A percentile compares a stretch with the other conserved stretches of the same genome.
These are phyloP conservation scores for Ceratobasidium sp. DNA, from an alignment of 1,284 basidiomycete species.

Conservation along the genomic window DNA sequence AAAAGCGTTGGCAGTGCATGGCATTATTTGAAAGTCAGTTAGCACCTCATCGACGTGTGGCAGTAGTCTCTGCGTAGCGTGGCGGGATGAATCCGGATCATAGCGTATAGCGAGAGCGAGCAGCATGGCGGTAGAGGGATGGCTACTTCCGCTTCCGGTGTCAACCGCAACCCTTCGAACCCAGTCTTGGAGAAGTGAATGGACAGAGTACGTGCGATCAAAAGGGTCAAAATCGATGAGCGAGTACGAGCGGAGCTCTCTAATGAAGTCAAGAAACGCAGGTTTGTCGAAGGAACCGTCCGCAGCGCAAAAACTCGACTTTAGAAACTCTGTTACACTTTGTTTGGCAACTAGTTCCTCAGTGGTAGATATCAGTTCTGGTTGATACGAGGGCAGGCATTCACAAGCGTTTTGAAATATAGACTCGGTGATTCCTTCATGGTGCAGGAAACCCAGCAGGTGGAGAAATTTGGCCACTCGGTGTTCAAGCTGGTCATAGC, in stretches of 20 bases:
- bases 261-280: background rate
- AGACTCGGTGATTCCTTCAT: background rate
- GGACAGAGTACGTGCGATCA: background rate
- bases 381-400: background rate
- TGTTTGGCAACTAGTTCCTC: background rate
- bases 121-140: background rate
- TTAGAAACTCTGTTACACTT: background rate
- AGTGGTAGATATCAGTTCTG: background rate
- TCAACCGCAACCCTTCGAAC: background rate
- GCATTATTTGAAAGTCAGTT: background rate
- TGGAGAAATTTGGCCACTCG: too few species aligned
- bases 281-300: background rate
- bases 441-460: background rate
- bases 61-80: too few species aligned
- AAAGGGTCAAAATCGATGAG: constrained; percentile 5
- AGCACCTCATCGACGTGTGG: background rate
- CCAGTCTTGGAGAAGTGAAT: constrained; percentile 3
- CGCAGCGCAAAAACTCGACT: background rate
- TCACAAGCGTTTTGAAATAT: background rate
- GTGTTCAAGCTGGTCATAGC: too few species aligned
- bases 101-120: background rate
- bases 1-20: background rate
- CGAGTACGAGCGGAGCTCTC: background rate
- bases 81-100: too few species aligned
- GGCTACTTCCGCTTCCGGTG: background rate